These are phyloP conservation scores for Jimgerdemannia flammicorona DNA, from an alignment of 192 early-diverging fungal genomes.

Conservation along the genomic window DNA sequence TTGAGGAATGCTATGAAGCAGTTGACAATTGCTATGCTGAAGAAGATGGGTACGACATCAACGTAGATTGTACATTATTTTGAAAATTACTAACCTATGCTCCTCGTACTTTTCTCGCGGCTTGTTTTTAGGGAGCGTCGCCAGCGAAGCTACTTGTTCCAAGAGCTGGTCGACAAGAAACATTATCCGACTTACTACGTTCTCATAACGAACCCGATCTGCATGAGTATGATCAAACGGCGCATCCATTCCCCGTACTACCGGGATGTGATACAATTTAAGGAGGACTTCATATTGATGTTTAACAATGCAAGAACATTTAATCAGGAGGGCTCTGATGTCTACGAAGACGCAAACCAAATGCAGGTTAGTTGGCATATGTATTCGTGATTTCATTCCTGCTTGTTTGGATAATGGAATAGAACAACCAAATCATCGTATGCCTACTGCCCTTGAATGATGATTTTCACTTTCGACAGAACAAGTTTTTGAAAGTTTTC, in stretches of 20 bases:
- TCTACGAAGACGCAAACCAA: conserved; percentile 83
- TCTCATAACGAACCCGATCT: conserved; percentile 85
- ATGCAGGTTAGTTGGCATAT: conserved; percentile 32
- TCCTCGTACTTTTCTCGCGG: background rate
- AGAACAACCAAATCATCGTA: background rate
- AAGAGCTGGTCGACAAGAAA: conserved; percentile 63
- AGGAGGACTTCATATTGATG: conserved; percentile 82
- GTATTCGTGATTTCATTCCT: background rate
- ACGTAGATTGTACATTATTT: background rate
- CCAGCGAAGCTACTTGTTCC: conserved; percentile 72
- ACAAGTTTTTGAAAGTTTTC: background rate
- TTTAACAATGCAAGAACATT: conserved; percentile 90
- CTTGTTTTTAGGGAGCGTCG: conserved; percentile 33
- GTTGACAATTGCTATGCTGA: conserved; percentile 56
- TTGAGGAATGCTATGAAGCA: conserved; percentile 52
- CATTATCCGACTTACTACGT: conserved; percentile 90
- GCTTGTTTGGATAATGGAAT: background rate
- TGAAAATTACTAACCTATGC: conserved; percentile 4
- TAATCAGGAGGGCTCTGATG: conserved; percentile 87
- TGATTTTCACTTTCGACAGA: background rate
- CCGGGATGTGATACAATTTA: conserved; percentile 57
- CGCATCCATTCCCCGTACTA: conserved; percentile 72
- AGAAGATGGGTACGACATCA: conserved; percentile 28
- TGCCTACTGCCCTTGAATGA: background rate
- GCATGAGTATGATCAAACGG: conserved; percentile 81